These are phyloP conservation scores for Erodium chrysanthum DNA, from an alignment of 441 rosid species.

Conservation along the genomic window DNA sequence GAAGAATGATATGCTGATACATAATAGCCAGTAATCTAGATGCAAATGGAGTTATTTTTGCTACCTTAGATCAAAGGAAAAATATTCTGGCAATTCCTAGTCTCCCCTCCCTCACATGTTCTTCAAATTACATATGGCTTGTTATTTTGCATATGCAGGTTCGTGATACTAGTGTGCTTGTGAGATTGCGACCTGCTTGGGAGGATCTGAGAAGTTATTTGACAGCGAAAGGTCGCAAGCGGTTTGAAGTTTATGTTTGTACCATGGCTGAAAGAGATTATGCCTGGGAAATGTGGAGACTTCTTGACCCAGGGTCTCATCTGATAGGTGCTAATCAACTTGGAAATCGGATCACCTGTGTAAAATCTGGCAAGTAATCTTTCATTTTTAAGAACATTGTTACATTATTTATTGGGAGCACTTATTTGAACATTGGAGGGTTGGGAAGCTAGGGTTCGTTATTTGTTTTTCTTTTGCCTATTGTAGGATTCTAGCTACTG, in stretches of 20 bases:
- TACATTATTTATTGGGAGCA: constrained; percentile 1
- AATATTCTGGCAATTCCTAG: neutral
- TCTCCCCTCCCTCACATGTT: neutral
- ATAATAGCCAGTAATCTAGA: neutral
- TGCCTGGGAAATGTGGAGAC: constrained; percentile 97
- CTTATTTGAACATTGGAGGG: constrained; percentile 1
- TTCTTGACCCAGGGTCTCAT: constrained; percentile 84
- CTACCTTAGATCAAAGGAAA: neutral
- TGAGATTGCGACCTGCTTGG: constrained; percentile 92
- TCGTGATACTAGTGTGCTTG: constrained; percentile 95
- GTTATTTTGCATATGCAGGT: constrained; percentile 36
- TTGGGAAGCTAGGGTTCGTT: neutral
- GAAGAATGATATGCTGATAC: neutral
- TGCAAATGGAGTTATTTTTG: neutral
- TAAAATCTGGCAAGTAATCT: constrained; percentile 63
- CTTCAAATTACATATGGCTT: neutral
- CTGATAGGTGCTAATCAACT: constrained; percentile 69
- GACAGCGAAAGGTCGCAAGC: constrained; percentile 75
- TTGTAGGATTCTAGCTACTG: neutral
- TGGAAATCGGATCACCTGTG: constrained; percentile 72
- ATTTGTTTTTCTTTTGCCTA: neutral
- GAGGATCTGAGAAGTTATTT: constrained; percentile 83
- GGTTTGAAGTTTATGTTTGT: constrained; percentile 93
- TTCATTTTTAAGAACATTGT: constrained; percentile 4
- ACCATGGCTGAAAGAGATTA: constrained; percentile 97